Conservation (phyloP, 2,329 filamentous ascomycete species). For the Davidsoniella virescens region DNA sequence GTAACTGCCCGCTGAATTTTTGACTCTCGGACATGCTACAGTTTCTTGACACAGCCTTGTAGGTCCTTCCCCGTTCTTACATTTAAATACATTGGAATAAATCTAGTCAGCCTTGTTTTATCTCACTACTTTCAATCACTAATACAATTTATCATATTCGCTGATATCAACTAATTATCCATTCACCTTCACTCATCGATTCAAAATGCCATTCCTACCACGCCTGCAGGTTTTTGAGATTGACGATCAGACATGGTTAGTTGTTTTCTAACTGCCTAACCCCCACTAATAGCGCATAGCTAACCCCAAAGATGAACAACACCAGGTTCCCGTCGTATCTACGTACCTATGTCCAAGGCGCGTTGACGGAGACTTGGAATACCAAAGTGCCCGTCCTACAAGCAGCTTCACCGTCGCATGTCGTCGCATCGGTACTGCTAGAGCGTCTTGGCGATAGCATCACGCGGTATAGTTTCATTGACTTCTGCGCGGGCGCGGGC, state of each 20-base stretch:
- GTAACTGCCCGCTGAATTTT: too few species aligned
- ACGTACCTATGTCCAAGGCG: slow-evolving; percentile 47
- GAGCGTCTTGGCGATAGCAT: slow-evolving; percentile 31
- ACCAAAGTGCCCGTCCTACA: slow-evolving; percentile 42
- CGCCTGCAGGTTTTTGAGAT: slow-evolving; percentile 52
- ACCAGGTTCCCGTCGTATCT: slow-evolving; percentile 49
- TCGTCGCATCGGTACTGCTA: slow-evolving; percentile 42
- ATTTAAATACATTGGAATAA: too few species aligned
- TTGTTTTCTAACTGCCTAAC: neutral
- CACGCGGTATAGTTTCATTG: slow-evolving; percentile 45
- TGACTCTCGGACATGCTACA: too few species aligned
- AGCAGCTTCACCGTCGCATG: slow-evolving; percentile 36
- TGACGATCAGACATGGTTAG: slow-evolving; percentile 48
- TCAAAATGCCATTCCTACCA: slow-evolving; percentile 35
- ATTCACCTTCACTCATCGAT: too few species aligned
- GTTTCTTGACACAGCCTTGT: too few species aligned
- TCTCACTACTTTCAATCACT: too few species aligned
- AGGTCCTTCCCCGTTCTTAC: too few species aligned
- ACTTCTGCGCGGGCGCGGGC: slow-evolving; percentile 62
- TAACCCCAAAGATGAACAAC: neutral
- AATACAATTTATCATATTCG: too few species aligned
- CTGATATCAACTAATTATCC: too few species aligned
- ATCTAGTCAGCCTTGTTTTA: too few species aligned
- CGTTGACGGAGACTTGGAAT: slow-evolving; percentile 47
- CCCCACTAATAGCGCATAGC: neutral